Conservation (phyloP, 2,329 filamentous ascomycete species). For the Pseudocercospora pini-densiflorae region DNA sequence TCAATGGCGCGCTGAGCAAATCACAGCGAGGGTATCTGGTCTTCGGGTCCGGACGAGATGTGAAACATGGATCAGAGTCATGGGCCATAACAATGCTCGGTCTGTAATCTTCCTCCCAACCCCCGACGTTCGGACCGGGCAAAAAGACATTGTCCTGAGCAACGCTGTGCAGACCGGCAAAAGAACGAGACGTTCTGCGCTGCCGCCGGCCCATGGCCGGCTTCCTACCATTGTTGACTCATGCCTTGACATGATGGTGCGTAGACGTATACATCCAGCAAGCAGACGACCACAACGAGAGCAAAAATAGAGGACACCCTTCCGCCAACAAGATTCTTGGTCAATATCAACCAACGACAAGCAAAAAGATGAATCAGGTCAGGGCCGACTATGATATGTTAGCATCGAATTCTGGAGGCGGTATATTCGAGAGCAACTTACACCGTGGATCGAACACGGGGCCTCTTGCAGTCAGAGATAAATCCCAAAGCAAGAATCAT, state of each 20-base stretch:
- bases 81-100: background rate
- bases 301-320: no score
- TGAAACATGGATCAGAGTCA: background rate
- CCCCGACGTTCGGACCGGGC: background rate
- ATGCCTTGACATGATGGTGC: no score
- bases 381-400: background rate
- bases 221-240: no score
- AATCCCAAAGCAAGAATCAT: conserved; percentile 21
- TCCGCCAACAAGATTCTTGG: no score
- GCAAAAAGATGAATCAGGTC: background rate
- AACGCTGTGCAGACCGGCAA: background rate
- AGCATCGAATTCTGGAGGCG: no score
- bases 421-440: background rate
- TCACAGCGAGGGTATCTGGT: conserved; percentile 8
- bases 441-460: background rate
- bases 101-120: background rate
- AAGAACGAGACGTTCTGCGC: no score
- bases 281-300: no score
- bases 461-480: conserved; percentile 10
- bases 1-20: conserved; percentile 1
- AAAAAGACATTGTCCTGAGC: background rate
- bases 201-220: no score
- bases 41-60: background rate
- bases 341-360: background rate
- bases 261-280: no score